Evolutionary conservation across 768 basidiomycete species (phyloP).

Genomic region (Termitomyces sp.): DNA sequence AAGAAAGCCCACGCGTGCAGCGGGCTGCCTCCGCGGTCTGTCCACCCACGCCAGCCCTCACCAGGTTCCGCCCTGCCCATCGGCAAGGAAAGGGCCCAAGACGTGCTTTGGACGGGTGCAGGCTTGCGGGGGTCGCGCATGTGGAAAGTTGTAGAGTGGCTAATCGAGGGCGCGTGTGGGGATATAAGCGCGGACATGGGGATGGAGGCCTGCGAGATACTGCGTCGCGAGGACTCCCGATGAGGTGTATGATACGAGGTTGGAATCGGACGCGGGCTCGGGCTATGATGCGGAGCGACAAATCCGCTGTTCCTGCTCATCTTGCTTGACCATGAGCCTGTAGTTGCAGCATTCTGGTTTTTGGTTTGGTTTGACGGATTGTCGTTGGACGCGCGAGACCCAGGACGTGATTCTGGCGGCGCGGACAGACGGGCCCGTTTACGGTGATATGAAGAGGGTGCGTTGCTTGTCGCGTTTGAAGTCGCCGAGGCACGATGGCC

Average conservation of each 20-base stretch:
- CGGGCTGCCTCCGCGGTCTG: slow-evolving; percentile 50
- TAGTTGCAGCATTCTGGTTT: slow-evolving; percentile 34
- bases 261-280: slow-evolving; percentile 15
- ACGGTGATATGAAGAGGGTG: slow-evolving; percentile 69
- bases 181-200: slow-evolving; percentile 75
- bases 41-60: slow-evolving; percentile 32
- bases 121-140: slow-evolving; percentile 79
- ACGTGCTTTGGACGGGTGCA: slow-evolving; percentile 49
- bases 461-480: slow-evolving; percentile 32
- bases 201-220: slow-evolving; percentile 69
- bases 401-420: slow-evolving; percentile 31
- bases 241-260: slow-evolving; percentile 14
- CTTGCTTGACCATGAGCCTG: slow-evolving; percentile 42
- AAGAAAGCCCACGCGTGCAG: slow-evolving; percentile 78
- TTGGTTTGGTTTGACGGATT: slow-evolving; percentile 12
- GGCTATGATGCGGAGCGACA: slow-evolving; percentile 15
- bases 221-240: slow-evolving; percentile 41
- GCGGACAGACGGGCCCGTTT: slow-evolving; percentile 63
- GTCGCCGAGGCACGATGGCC: slow-evolving; percentile 49
- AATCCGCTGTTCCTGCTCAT: slow-evolving; percentile 30
- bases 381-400: slow-evolving; percentile 28
- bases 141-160: slow-evolving; percentile 56
- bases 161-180: slow-evolving; percentile 72
- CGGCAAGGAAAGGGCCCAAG: slow-evolving; percentile 55
- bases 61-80: slow-evolving; percentile 24